Evolutionary conservation across 306 rosid species (phyloP).

Genomic region (Gillenia trifoliata): DNA sequence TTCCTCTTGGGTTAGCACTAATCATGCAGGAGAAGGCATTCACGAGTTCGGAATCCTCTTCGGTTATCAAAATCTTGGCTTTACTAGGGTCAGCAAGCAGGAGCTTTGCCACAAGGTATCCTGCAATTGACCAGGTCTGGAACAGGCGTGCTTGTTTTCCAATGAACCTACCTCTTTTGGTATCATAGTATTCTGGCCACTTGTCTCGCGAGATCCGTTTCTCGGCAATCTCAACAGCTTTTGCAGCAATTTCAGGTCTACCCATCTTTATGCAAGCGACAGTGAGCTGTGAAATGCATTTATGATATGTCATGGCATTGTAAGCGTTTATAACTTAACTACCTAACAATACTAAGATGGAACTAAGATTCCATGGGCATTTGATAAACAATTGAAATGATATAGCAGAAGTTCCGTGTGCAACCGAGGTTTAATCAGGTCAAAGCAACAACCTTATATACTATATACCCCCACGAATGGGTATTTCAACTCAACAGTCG

Average conservation of each 20-base stretch:
- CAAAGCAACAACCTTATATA: neutral
- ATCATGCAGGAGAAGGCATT: constrained; percentile 63
- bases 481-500: neutral
- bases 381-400: neutral
- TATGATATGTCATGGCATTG: constrained; percentile 10
- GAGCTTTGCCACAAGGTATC: constrained; percentile 67
- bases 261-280: constrained; percentile 85
- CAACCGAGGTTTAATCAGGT: neutral
- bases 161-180: constrained; percentile 55
- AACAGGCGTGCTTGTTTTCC: constrained; percentile 71
- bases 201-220: constrained; percentile 56
- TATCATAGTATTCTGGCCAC: constrained; percentile 90
- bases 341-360: constrained; percentile 13
- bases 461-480: neutral
- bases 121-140: constrained; percentile 85
- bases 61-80: constrained; percentile 62
- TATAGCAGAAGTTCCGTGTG: neutral
- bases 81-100: constrained; percentile 66
- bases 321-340: neutral
- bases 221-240: constrained; percentile 63
- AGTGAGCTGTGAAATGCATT: constrained; percentile 54
- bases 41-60: constrained; percentile 77
- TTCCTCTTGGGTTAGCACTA: constrained; percentile 57
- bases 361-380: neutral
- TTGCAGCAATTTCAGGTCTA: constrained; percentile 69